A percentile compares a stretch with the other conserved stretches of the same genome.
These are phyloP conservation scores for Patellaria atrata DNA, from an alignment of 495 filamentous ascomycete species.

Conservation along the genomic window DNA sequence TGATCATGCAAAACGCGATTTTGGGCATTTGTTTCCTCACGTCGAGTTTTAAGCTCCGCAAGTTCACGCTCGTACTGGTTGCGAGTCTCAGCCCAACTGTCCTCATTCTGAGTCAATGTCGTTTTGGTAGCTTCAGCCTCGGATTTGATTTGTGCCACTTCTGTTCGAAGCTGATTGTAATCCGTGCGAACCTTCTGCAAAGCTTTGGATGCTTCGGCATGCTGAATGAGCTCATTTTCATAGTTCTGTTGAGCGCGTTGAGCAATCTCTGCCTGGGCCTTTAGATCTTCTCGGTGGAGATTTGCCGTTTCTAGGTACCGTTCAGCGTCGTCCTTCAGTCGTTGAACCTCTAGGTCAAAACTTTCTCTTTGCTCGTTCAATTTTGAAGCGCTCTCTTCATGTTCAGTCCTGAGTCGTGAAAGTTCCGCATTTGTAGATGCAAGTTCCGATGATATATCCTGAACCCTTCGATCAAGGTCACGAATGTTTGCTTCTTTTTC, in stretches of 20 bases:
- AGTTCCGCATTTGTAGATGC: constrained; percentile 66
- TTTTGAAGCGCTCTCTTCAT: constrained; percentile 55
- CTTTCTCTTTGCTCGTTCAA: constrained; percentile 65
- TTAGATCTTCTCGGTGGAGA: constrained; percentile 78
- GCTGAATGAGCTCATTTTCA: constrained; percentile 82
- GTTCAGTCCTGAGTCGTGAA: constrained; percentile 57
- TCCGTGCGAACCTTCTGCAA: constrained; percentile 66
- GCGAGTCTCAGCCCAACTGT: constrained; percentile 71
- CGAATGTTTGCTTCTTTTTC: constrained; percentile 63
- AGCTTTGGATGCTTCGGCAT: constrained; percentile 78
- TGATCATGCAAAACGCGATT: constrained; percentile 82
- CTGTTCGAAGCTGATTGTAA: constrained; percentile 63
- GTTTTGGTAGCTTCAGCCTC: constrained; percentile 71
- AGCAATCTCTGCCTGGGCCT: constrained; percentile 85
- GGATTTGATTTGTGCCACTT: constrained; percentile 52
- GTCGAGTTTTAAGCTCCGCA: constrained; percentile 55
- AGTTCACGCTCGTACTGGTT: constrained; percentile 74
- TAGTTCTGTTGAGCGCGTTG: constrained; percentile 89
- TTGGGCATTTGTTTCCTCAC: constrained; percentile 68
- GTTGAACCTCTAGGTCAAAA: constrained; percentile 59
- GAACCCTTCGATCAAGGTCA: constrained; percentile 64
- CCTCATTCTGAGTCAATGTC: constrained; percentile 63
- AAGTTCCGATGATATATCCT: constrained; percentile 71
- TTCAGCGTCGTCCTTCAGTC: constrained; percentile 75
- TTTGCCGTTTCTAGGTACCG: constrained; percentile 59